These are phyloP conservation scores for Fusarium udum DNA, from an alignment of 2,329 filamentous ascomycete species.

Conservation along the genomic window DNA sequence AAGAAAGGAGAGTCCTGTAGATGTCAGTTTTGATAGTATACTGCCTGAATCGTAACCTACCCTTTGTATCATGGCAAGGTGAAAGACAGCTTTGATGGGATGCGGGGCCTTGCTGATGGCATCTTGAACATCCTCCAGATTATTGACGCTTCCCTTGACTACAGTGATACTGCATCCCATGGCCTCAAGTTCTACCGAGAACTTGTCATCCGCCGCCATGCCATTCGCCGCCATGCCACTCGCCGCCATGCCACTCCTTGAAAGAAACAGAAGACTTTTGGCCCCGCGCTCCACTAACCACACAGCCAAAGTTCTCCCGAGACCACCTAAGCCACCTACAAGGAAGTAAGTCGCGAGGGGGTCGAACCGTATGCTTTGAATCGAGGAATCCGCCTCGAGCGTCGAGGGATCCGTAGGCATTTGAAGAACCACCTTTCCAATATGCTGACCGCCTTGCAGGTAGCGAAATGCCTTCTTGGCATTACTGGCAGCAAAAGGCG, in stretches of 20 bases:
- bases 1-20: constrained; percentile 44
- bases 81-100: constrained; percentile 41
- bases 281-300: constrained; percentile 35
- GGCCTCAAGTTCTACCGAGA: constrained; percentile 4
- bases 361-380: not conserved
- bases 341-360: constrained; percentile 31
- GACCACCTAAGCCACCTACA: constrained; percentile 39
- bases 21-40: too few species aligned
- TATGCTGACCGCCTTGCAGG: constrained; percentile 27
- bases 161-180: constrained; percentile 22
- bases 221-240: too few species aligned
- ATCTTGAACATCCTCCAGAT: constrained; percentile 12
- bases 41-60: too few species aligned
- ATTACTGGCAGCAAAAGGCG: not conserved
- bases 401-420: not conserved
- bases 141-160: not conserved
- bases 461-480: constrained; percentile 21
- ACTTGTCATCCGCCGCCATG: too few species aligned
- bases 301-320: constrained; percentile 35
- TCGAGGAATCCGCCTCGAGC: too few species aligned
- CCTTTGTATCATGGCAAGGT: constrained; percentile 43
- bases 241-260: constrained; percentile 39
- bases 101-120: constrained; percentile 5
- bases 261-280: constrained; percentile 44
- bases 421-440: not conserved